Conservation (phyloP, 768 basidiomycete species). For the Boletus rufocinnamomeus region DNA sequence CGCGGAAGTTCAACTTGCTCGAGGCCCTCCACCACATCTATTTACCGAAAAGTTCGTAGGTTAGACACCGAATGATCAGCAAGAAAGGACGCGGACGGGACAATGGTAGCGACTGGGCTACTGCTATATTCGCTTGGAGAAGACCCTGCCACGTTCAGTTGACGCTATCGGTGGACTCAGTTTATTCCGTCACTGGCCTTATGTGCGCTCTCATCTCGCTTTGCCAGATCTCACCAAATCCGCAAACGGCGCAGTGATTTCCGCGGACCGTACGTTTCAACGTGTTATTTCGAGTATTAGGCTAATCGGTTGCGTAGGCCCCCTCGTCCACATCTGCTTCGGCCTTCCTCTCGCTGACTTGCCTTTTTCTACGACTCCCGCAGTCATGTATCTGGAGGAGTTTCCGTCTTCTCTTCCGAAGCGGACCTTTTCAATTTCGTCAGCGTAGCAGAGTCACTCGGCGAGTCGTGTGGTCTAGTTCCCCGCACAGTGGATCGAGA, state of each 20-base stretch:
- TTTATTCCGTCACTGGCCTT: slow-evolving; percentile 4
- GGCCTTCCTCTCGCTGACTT: slow-evolving; percentile 20
- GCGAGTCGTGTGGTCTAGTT: slow-evolving; percentile 21
- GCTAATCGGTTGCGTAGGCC: slow-evolving; percentile 26
- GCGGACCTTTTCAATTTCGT: slow-evolving; percentile 12
- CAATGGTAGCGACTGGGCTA: not conserved
- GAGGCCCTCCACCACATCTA: not conserved
- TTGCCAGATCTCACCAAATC: slow-evolving; percentile 29
- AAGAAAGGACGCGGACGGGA: not conserved
- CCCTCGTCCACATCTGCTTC: slow-evolving; percentile 16
- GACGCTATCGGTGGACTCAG: not conserved
- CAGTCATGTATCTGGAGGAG: slow-evolving; percentile 15
- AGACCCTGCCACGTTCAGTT: not conserved
- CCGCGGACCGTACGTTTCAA: slow-evolving; percentile 30
- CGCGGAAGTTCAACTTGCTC: slow-evolving; percentile 1
- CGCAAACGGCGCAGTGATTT: slow-evolving; percentile 32
- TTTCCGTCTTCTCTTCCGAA: slow-evolving; percentile 11
- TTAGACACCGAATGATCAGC: slow-evolving; percentile 5
- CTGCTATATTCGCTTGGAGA: slow-evolving; percentile 2
- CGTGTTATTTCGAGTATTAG: slow-evolving; percentile 27
- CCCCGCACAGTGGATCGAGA: slow-evolving; percentile 34
- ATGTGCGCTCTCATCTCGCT: slow-evolving; percentile 13
- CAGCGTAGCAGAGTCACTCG: slow-evolving; percentile 2
- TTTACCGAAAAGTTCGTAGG: slow-evolving; percentile 1
- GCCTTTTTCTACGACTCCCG: slow-evolving; percentile 14